Percentiles rank a stretch among this genome's conserved stretches.
Conservation (phyloP, 108 stramenopile species). For the Cyclotella kingstonii region DNA sequence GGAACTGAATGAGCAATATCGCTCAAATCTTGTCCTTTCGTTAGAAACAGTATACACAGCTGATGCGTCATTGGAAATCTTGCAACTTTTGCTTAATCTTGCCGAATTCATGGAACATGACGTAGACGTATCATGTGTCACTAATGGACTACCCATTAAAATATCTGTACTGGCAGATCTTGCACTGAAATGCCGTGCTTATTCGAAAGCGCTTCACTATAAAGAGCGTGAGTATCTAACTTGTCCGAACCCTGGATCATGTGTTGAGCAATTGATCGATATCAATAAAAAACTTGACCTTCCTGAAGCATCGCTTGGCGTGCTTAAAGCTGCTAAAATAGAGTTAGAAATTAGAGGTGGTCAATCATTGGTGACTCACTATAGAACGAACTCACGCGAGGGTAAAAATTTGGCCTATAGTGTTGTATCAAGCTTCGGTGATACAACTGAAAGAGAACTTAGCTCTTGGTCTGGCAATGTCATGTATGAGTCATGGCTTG, state of each 20-base stretch:
- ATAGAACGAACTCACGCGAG: slow-evolving; percentile 20
- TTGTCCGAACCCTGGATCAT: slow-evolving; percentile 50
- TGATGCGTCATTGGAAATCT: slow-evolving; percentile 81
- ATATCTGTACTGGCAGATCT: slow-evolving; percentile 86
- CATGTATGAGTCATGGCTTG: slow-evolving; percentile 90
- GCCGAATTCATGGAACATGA: slow-evolving; percentile 99
- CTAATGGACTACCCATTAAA: slow-evolving; percentile 90
- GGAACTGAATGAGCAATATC: slow-evolving; percentile 74
- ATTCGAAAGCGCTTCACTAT: slow-evolving; percentile 95
- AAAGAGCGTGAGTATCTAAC: slow-evolving; percentile 93
- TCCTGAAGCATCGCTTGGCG: slow-evolving; percentile 95
- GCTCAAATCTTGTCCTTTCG: slow-evolving; percentile 72
- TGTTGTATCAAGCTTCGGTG: slow-evolving; percentile 59
- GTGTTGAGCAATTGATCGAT: slow-evolving; percentile 92
- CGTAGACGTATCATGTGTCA: slow-evolving; percentile 42
- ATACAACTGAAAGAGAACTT: slow-evolving; percentile 24
- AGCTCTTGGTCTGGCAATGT: slow-evolving; percentile 51
- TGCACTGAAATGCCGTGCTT: slow-evolving; percentile 94
- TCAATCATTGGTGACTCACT: slow-evolving; percentile 19
- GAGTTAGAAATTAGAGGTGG: slow-evolving; percentile 47
- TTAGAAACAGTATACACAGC: slow-evolving; percentile 85
- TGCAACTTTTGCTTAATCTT: slow-evolving; percentile 93
- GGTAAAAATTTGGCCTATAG: slow-evolving; percentile 64
- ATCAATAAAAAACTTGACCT: slow-evolving; percentile 97
- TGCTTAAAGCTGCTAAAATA: slow-evolving; percentile 89